These are phyloP conservation scores for Camelina hispida DNA, from an alignment of 345 rosid species.

Conservation along the genomic window DNA sequence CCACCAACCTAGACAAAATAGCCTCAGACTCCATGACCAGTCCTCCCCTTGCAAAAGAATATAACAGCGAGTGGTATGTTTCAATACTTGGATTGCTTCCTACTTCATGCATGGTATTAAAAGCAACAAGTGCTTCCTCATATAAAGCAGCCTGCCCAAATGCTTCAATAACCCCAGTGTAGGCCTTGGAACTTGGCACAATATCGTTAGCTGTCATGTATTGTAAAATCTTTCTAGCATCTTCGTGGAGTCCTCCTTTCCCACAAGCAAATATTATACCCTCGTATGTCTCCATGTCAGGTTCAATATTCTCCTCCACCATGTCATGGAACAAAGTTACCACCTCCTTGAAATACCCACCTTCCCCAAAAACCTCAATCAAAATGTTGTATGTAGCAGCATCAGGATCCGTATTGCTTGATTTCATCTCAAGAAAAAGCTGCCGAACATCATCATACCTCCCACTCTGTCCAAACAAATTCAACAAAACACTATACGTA, in stretches of 20 bases:
- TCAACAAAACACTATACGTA: constrained; percentile 76
- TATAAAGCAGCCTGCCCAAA: constrained; percentile 91
- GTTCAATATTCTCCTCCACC: constrained; percentile 92
- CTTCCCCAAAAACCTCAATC: constrained; percentile 88
- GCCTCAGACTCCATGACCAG: constrained; percentile 75
- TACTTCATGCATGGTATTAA: constrained; percentile 88
- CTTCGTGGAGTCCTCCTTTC: constrained; percentile 87
- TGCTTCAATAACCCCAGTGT: constrained; percentile 84
- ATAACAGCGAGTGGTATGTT: constrained; percentile 80
- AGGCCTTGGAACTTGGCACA: constrained; percentile 85
- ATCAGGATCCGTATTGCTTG: constrained; percentile 83
- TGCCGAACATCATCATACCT: constrained; percentile 88
- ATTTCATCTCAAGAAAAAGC: constrained; percentile 94
- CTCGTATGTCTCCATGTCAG: constrained; percentile 87
- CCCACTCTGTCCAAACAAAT: constrained; percentile 79
- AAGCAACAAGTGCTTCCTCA: constrained; percentile 85
- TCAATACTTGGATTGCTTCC: constrained; percentile 77
- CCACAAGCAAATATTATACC: constrained; percentile 91
- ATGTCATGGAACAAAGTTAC: constrained; percentile 93
- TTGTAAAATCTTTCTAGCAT: constrained; percentile 73
- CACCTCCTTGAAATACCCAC: constrained; percentile 97
- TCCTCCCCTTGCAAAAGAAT: constrained; percentile 89
- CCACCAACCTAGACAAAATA: constrained; percentile 65
- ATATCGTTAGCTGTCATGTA: constrained; percentile 77
- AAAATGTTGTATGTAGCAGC: constrained; percentile 82